phyloP scores from a whole-genome alignment of 345 rosid species.

The Clausena lansium region DNA sequence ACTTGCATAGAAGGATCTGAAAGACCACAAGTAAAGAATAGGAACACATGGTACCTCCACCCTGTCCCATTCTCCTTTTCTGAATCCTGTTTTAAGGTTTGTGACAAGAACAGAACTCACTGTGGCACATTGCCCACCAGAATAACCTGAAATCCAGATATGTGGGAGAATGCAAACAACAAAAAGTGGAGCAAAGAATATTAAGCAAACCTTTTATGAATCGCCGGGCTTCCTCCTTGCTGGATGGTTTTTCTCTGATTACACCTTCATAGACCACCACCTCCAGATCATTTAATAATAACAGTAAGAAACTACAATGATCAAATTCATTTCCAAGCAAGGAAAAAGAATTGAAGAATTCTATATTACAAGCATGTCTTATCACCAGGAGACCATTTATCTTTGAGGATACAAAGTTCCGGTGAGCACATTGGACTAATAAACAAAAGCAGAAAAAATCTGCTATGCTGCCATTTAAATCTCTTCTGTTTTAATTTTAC shows the following conservation, averaged over 20 bases:
- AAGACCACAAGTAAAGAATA: neutral
- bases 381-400: conserved; percentile 40
- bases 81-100: conserved; percentile 64
- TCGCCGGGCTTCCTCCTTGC: conserved; percentile 66
- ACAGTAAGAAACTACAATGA: conserved; percentile 30
- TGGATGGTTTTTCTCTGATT: conserved; percentile 80
- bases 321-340: conserved; percentile 8
- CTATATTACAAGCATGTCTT: conserved; percentile 11
- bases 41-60: conserved; percentile 59
- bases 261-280: conserved; percentile 85
- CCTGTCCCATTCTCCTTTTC: conserved; percentile 74
- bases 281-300: conserved; percentile 43
- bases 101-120: conserved; percentile 81
- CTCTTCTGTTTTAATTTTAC: neutral
- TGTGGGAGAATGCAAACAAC: conserved; percentile 2
- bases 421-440: neutral
- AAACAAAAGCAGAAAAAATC: neutral
- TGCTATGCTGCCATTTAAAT: conserved; percentile 1
- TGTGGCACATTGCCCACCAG: conserved; percentile 68
- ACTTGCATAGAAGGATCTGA: neutral
- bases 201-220: conserved; percentile 60
- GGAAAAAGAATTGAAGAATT: conserved; percentile 8
- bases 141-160: conserved; percentile 54
- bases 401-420: conserved; percentile 33
- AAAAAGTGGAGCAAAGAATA: conserved; percentile 2